Base-by-base conservation (phyloP, 768 basidiomycete species). In the Termitomyces sp. region DNA sequence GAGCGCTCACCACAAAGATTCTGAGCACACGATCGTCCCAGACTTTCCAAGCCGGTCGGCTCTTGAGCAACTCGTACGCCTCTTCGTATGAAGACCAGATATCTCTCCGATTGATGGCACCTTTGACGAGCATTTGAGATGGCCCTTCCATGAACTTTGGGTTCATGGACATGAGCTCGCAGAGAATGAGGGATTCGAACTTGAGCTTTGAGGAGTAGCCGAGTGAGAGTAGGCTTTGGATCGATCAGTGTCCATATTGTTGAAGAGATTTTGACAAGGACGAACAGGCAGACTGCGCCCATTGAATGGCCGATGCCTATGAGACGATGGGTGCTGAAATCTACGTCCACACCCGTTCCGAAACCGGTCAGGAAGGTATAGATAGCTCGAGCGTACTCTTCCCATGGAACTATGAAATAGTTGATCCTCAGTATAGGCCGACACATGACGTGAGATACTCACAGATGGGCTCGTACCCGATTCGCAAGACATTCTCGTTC, bases 281-380 rank as follows among this genome's bases (percentile, higher is more conserved):
- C 78, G 32, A 56, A 81, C 81, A 80, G 57, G 3, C 69, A 69
- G 1, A 73, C 66, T 1, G 76, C 78, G 8, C 81, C 80, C 78
- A 82, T 80, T 0, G 82, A 84, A 61, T 84, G 82, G 0, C 79
- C 82, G 16, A 84, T 68, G 3, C 77, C 79, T 16, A 83, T 74
- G 4, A 84, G 64, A 16, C 68, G 77, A 17, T 73, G 79, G n/a
- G 62, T 70, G 19, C 63, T 67, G 56, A 83, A 81, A 59, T 82
- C 77, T n/a, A 79, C 70, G 40, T 78, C 70, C 17, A 81, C 68
- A 19, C 81, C 81, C 25, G 63, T 72, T 0, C 81, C 81, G 5
- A 75, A 65, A 0, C 80, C 79, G 1, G 75, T 66, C 4, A 84
- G 66, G 46, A 85, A 75, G 2, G 74, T 65, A 57, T 84, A 78